A percentile compares a stretch with the other conserved stretches of the same genome.
phyloP scores from a whole-genome alignment of 257 asterid genomes.

The Nicotiana paniculata region DNA sequence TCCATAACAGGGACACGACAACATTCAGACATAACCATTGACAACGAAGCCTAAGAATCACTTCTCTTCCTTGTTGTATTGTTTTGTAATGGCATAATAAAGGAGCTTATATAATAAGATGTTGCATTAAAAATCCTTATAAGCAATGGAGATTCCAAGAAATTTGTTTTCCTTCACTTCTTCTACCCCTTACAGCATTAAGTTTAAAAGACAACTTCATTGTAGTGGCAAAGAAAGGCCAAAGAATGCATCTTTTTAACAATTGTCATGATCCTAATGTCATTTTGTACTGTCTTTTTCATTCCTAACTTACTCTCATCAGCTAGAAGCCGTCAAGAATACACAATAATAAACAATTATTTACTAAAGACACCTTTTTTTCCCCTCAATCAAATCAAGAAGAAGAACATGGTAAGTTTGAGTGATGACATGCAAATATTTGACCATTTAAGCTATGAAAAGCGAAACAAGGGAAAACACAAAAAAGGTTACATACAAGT shows the following conservation, averaged over 20 bases:
- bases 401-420: not conserved
- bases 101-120: not conserved
- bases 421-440: not conserved
- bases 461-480: not conserved
- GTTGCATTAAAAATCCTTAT: not conserved
- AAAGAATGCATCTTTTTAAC: not conserved
- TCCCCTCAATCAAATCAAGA: not conserved
- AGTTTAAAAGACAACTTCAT: not conserved
- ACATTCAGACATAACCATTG: not conserved
- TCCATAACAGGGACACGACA: not conserved
- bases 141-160: not conserved
- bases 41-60: not conserved
- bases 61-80: not conserved
- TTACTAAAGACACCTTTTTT: not conserved
- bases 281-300: not conserved
- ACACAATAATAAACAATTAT: not conserved
- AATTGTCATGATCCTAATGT: not conserved
- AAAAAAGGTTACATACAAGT: not conserved
- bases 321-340: not conserved
- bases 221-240: not conserved
- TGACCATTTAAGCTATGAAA: not conserved
- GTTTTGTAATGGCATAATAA: not conserved
- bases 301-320: not conserved
- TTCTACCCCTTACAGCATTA: not conserved
- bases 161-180: not conserved